Percentiles rank a stretch among this genome's conserved stretches.
phyloP scores from a whole-genome alignment of 2,329 filamentous ascomycete species.

The Clonostachys rhizophaga region DNA sequence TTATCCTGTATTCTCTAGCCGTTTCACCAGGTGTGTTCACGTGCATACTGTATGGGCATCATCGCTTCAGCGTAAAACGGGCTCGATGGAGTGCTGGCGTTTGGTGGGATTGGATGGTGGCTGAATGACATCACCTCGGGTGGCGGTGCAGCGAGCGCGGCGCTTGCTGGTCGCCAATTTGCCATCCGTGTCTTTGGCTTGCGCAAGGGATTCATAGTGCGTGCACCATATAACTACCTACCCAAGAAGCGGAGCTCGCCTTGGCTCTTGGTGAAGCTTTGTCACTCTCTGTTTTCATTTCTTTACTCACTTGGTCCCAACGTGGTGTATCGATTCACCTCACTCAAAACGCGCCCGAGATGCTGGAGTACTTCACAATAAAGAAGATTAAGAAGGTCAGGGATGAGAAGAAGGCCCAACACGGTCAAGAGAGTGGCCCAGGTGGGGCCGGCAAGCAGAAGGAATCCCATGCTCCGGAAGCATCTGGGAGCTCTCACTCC shows the following conservation, averaged over 20 bases:
- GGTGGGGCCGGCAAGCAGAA: slow-evolving; percentile 4
- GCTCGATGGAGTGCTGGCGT: slow-evolving; percentile 1
- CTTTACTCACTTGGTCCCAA: not conserved
- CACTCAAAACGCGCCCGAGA: slow-evolving; percentile 20
- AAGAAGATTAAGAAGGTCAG: slow-evolving; percentile 60
- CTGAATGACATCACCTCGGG: slow-evolving; percentile 21
- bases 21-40: too few relatives aligned
- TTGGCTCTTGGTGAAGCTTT: too few relatives aligned
- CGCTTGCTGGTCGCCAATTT: too few relatives aligned
- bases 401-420: slow-evolving; percentile 35
- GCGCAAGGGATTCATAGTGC: too few relatives aligned
- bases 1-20: too few relatives aligned
- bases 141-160: slow-evolving; percentile 15
- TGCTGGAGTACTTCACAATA: slow-evolving; percentile 60
- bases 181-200: too few relatives aligned
- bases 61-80: not conserved
- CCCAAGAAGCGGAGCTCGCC: too few relatives aligned
- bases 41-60: not conserved
- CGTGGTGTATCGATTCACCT: not conserved
- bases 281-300: not conserved
- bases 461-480: not conserved
- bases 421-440: slow-evolving; percentile 11
- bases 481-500: slow-evolving; percentile 17
- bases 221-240: too few relatives aligned
- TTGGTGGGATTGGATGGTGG: slow-evolving; percentile 3